phyloP scores from a whole-genome alignment of 495 filamentous ascomycete genomes.

The Letharia lupina region DNA sequence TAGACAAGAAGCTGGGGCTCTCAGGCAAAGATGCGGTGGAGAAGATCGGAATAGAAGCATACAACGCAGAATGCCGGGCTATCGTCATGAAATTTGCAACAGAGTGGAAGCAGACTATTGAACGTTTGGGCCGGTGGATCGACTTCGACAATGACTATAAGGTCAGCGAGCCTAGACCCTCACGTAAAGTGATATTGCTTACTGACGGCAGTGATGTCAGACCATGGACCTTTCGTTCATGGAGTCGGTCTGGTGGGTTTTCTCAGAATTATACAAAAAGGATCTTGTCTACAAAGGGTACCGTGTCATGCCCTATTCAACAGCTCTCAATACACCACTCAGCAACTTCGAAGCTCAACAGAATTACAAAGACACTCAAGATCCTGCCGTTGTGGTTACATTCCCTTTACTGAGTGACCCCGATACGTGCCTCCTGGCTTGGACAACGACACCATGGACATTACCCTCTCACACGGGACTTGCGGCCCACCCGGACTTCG shows the following conservation, averaged over 20 bases:
- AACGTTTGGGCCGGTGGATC: conserved; percentile 90
- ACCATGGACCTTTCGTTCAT: conserved; percentile 93
- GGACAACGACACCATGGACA: conserved; percentile 98
- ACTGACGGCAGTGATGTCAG: conserved; percentile 33
- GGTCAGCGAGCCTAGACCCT: conserved; percentile 35
- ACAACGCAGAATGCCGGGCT: conserved; percentile 85
- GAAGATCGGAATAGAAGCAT: conserved; percentile 78
- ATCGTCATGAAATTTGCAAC: conserved; percentile 90
- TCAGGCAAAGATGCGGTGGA: conserved; percentile 82
- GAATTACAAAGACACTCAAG: conserved; percentile 89
- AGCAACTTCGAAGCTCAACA: conserved; percentile 93
- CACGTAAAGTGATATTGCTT: conserved; percentile 14
- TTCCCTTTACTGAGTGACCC: conserved; percentile 76
- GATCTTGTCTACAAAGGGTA: conserved; percentile 81
- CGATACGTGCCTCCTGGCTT: conserved; percentile 68
- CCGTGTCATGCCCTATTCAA: conserved; percentile 92
- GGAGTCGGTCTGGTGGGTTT: conserved; percentile 96
- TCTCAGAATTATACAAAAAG: conserved; percentile 87
- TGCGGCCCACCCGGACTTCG: conserved; percentile 79
- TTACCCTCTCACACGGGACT: conserved; percentile 76
- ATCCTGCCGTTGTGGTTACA: conserved; percentile 83
- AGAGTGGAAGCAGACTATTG: conserved; percentile 88
- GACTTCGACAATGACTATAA: conserved; percentile 99
- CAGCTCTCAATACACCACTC: conserved; percentile 77
- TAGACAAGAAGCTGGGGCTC: conserved; percentile 93